Base-by-base conservation (phyloP, 2,329 filamentous ascomycete genomes). In the Dactylellina sp. region DNA sequence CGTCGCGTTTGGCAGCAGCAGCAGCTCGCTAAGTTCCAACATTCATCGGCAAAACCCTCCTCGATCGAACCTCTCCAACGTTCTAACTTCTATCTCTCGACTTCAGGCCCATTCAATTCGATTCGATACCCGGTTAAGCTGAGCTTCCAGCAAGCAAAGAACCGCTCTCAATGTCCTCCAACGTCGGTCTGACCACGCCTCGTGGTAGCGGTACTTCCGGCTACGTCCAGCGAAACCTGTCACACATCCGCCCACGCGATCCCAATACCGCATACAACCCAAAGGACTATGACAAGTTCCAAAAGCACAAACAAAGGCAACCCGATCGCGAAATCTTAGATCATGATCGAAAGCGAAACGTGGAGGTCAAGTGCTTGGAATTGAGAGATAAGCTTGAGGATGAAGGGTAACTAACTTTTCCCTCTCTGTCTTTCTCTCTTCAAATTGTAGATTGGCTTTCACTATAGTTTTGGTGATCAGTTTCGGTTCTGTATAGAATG, bases 141-240 rank as follows among this genome's bases (percentile, higher is more conserved):
- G n/a, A n/a, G n/a, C n/a, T n/a, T n/a, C n/a, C n/a, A n/a, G n/a
- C n/a, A n/a, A n/a, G n/a, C n/a, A n/a, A n/a, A n/a, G n/a, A n/a
- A n/a, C n/a, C n/a, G n/a, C n/a, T n/a, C n/a, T n/a, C n/a, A 78
- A 98, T 98, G 95, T 95, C 93, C 74, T 93, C 95, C 77, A 99
- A 99, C 84, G 95, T 99, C 80, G 96, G 95, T 68, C 92, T 99
- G 79, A 89, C 90, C 66, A 99, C 95, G 2, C 95, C 95, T 1
- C 90, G 95, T 79, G 95, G 95, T 77, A 96, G 91, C 80, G 95
- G 95, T 52, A 99, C 95, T 66, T 98, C 94, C 0, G 95, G 95
- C 80, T 98, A 98, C 81, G 94, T 99, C 65, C 94, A 98, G 83
- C 92, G 93, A 82, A 99, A 98, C 84, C 88, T 93, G 37, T 95